Base-by-base conservation (phyloP, 192 early-diverging fungal species). In the Gaertneriomyces semiglobifer region DNA sequence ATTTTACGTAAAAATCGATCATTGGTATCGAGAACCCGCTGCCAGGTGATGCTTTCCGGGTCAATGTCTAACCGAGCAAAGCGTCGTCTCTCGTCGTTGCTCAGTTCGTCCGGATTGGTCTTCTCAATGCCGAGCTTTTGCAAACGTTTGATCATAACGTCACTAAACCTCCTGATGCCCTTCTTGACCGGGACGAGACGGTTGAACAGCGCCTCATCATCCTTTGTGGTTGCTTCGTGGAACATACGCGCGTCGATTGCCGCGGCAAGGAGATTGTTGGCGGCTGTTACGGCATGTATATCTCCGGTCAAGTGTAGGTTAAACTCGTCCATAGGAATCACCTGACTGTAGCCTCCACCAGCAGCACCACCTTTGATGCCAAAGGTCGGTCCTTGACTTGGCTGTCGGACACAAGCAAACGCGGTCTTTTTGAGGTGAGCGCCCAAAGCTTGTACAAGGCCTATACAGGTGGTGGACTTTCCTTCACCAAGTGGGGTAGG, bases 301-400 rank as follows among this genome's bases (percentile, higher is more conserved):
- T 99, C 96, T 51, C 96, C 96, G 5, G 96, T 99, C 81, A 99
- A 82, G 61, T 99, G 96, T 64, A 99, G 79, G 77, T 99, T 99
- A 84, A 99, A 98, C 66, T 96, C 91, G 64, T 97, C 94, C 96
- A 99, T 99, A 20, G 96, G 96, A 65, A 97, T 96, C 56, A 99
- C 93, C 74, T 98, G 95, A n/a, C 94, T 91, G 78, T 98, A 98
- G 16, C 96, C 95, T 40, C 96, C 95, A 62, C 95, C 95, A 39
- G 95, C 95, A 43, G 95, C 95, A 12, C 95, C 95, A 57, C 96
- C 96, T 75, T 99, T 99, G 81, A 99, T 98, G 50, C 96, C 96
- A 73, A 99, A 98, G 5, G 96, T 99, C 19, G 96, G 96, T 41
- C 96, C 96, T 74, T 98, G 95, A 46, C 94, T 96, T n/a, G 96